Base-by-base conservation (phyloP, 257 asterid genomes). In the Linaria vulgaris region DNA sequence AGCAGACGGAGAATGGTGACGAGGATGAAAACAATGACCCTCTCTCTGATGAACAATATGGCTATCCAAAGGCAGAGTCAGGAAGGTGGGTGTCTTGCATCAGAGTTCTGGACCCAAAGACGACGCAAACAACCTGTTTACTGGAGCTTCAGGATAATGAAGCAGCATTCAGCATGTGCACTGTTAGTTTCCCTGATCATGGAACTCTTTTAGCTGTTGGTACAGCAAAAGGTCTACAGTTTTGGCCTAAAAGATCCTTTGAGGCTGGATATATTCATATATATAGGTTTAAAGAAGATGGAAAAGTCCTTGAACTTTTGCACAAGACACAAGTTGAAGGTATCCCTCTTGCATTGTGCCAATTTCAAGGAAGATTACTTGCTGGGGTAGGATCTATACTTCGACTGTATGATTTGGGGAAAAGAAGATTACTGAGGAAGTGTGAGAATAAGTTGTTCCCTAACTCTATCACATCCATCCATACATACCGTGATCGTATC, bases 261-360 rank as follows among this genome's bases (percentile, higher is more conserved):
- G 96, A 87, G 71, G 95, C 96, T 43, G 97, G 88, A 25, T 94
- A 74, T 77, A 94, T 94, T 57, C 97, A 94, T 75, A 79, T 94
- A 72, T 94, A 94, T 73, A 90, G 92, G 77, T 83, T 94, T 76
- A 94, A 82, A 83, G 99, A 94, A 76, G 99, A 94, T 7, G 97
- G 99, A 64, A 94, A 71, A 77, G 87, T 79, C 69, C 92, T 94
- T 60, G 97, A 94, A 70, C 95, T 94, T 71, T 68, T 94, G 86
- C 99, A 90, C 72, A 94, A 94, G 85, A 94, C 99, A 21, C 95
- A 85, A 79, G 99, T 94, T 61, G 99, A 94, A 68, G 97, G 92
- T 54, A 83, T 90, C 45, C 99, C 99, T 44, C 96, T 90, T 70
- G 95, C 97, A 31, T 74, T 94, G 67, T 84, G 95, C 74, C 99